phyloP scores from a whole-genome alignment of 371 early-diverging fungal species.

The Zancudomyces culisetae region DNA sequence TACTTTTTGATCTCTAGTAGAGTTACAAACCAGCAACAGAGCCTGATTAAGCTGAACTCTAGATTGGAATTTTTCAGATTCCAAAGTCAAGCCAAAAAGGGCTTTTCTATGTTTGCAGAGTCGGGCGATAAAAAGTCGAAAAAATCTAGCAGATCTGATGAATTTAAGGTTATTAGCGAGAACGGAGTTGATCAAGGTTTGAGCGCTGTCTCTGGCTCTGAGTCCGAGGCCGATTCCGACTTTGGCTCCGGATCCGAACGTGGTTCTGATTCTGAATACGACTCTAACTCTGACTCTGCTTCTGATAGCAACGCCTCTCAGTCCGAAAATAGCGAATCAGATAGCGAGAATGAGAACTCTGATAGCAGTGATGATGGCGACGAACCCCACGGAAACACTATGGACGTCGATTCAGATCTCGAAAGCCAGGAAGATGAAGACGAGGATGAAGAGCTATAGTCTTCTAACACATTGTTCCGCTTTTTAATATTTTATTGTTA shows the following conservation, averaged over 20 bases:
- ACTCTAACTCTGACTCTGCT: slow-evolving; percentile 6
- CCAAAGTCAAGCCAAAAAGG: slow-evolving; percentile 19
- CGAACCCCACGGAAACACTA: neutral
- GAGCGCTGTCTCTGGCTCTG: slow-evolving; percentile 2
- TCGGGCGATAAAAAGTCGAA: neutral
- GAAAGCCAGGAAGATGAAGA: neutral
- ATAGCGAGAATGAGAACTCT: neutral
- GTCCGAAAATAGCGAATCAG: too few species aligned
- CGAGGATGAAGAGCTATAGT: neutral
- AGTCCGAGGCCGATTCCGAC: slow-evolving; percentile 1
- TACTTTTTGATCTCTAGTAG: slow-evolving; percentile 29
- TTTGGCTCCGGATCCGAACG: neutral
- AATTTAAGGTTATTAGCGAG: too few species aligned
- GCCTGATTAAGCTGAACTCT: slow-evolving; percentile 27
- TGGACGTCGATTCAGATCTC: neutral
- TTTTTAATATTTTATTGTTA: neutral
- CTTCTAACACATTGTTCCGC: neutral
- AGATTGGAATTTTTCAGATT: slow-evolving; percentile 31
- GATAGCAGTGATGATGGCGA: neutral
- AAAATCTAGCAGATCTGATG: neutral
- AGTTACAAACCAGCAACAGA: slow-evolving; percentile 11
- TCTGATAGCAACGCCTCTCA: slow-evolving; percentile 2
- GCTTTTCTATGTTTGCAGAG: neutral
- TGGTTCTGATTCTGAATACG: neutral
- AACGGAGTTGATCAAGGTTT: neutral